phyloP scores from a whole-genome alignment of 2,329 filamentous ascomycete genomes.

The Dendrostoma leiphaemia region DNA sequence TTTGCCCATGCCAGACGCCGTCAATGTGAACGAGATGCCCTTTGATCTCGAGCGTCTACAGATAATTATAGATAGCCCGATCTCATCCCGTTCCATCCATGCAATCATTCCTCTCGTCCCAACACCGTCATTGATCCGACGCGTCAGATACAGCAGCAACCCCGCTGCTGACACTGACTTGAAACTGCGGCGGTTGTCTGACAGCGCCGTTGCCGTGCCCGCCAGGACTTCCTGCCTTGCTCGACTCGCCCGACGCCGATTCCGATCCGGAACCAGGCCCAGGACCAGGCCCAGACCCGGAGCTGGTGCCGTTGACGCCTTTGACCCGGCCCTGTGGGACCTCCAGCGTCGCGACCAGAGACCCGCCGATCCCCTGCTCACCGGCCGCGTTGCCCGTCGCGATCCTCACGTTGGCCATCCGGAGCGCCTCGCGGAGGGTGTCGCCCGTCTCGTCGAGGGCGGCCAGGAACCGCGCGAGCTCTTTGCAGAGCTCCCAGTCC shows the following conservation, averaged over 20 bases:
- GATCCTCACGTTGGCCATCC: conserved; percentile 50
- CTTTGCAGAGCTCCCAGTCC: conserved; percentile 95
- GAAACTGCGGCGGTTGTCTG: neutral
- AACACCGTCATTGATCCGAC: too few relatives aligned
- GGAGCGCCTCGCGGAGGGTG: conserved; percentile 71
- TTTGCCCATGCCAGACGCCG: neutral
- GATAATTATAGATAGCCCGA: neutral
- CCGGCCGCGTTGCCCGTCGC: conserved; percentile 31
- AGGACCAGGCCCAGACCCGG: neutral
- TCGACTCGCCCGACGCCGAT: conserved; percentile 5
- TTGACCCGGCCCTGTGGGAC: conserved; percentile 25
- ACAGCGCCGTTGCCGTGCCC: neutral
- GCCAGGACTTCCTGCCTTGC: conserved; percentile 11
- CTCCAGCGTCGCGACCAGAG: conserved; percentile 27
- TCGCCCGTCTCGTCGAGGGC: conserved; percentile 85
- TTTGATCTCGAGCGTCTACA: neutral
- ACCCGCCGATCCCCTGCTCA: conserved; percentile 30
- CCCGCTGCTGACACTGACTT: conserved; percentile 8
- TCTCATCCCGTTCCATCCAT: neutral
- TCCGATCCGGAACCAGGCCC: neutral
- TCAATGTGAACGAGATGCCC: neutral
- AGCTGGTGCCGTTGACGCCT: conserved; percentile 10
- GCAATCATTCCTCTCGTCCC: conserved; percentile 2
- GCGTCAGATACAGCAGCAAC: neutral
- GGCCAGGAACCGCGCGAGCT: conserved; percentile 90